A percentile compares a stretch with the other conserved stretches of the same genome.
Evolutionary conservation across 2,329 filamentous ascomycete species (phyloP).

Genomic region (Cladosporium austrohemisphaericum): DNA sequence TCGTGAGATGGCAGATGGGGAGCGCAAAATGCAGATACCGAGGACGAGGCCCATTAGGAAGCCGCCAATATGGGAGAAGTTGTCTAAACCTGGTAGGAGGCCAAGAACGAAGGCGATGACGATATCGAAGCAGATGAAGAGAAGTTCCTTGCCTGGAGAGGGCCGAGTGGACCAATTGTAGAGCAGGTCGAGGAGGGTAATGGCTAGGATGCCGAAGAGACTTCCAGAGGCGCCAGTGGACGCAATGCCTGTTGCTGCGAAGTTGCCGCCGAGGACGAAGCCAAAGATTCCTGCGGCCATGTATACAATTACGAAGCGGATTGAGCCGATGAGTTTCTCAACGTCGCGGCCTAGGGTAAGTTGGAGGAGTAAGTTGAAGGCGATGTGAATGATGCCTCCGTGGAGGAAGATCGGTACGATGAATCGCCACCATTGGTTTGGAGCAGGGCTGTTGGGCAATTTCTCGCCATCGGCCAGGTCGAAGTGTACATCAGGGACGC

Average conservation of each 20-base stretch:
- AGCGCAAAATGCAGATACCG: slow-evolving; percentile 83
- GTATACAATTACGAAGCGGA: slow-evolving; percentile 88
- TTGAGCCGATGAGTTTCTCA: slow-evolving; percentile 81
- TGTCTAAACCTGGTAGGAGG: slow-evolving; percentile 87
- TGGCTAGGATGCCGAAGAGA: slow-evolving; percentile 86
- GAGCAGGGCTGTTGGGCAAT: slow-evolving; percentile 58
- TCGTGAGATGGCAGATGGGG: slow-evolving; percentile 60
- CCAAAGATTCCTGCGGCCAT: slow-evolving; percentile 90
- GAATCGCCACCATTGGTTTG: slow-evolving; percentile 96
- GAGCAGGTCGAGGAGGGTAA: slow-evolving; percentile 81
- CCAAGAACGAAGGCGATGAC: slow-evolving; percentile 88
- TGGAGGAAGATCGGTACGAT: slow-evolving; percentile 95
- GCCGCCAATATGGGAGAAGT: slow-evolving; percentile 95
- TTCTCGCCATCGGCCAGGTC: slow-evolving; percentile 46
- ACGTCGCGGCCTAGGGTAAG: slow-evolving; percentile 87
- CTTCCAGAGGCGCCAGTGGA: slow-evolving; percentile 84
- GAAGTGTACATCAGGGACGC: slow-evolving; percentile 56
- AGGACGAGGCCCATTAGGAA: slow-evolving; percentile 88
- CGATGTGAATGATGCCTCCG: slow-evolving; percentile 88
- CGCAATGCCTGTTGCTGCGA: slow-evolving; percentile 73
- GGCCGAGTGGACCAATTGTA: slow-evolving; percentile 85
- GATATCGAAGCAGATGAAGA: slow-evolving; percentile 82
- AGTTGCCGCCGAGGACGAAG: slow-evolving; percentile 92
- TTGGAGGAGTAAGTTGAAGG: slow-evolving; percentile 90
- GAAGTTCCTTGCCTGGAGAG: slow-evolving; percentile 75